These are phyloP conservation scores for Chlamydomonas applanata DNA, from an alignment of 139 green algal species.

Conservation along the genomic window DNA sequence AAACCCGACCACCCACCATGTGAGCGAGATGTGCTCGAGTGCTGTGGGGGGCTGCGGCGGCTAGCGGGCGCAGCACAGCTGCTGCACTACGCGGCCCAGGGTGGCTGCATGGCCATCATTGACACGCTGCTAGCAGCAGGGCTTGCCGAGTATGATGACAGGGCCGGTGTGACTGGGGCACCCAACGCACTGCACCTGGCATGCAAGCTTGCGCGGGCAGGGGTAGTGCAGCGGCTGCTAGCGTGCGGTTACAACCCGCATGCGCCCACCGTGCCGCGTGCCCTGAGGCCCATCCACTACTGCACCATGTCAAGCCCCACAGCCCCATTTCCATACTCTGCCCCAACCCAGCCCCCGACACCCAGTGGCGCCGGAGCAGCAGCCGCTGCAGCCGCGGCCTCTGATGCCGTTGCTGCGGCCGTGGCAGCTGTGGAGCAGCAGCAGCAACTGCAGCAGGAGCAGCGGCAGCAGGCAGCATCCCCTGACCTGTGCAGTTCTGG, in stretches of 20 bases:
- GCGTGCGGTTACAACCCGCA: slow-evolving; percentile 7
- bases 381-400: no score
- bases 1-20: no score
- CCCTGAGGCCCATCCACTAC: slow-evolving; percentile 10
- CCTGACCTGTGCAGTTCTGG: no score
- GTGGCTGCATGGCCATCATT: slow-evolving; percentile 9
- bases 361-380: no score
- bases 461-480: no score
- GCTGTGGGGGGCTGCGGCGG: no score
- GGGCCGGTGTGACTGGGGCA: background rate
- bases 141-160: background rate
- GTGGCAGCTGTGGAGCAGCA: no score
- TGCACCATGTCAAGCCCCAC: background rate
- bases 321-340: background rate
- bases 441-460: no score
- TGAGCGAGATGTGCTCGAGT: no score
- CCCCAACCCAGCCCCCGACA: background rate
- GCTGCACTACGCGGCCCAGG: slow-evolving; percentile 27
- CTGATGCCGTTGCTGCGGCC: no score
- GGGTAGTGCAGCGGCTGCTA: slow-evolving; percentile 11
- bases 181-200: slow-evolving; percentile 19
- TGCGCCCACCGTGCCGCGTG: background rate
- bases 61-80: background rate
- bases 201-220: background rate
- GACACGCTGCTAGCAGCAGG: slow-evolving; percentile 2